Evolutionary conservation across 1,284 basidiomycete genomes (phyloP).

Genomic region (Pascua guehoae): DNA sequence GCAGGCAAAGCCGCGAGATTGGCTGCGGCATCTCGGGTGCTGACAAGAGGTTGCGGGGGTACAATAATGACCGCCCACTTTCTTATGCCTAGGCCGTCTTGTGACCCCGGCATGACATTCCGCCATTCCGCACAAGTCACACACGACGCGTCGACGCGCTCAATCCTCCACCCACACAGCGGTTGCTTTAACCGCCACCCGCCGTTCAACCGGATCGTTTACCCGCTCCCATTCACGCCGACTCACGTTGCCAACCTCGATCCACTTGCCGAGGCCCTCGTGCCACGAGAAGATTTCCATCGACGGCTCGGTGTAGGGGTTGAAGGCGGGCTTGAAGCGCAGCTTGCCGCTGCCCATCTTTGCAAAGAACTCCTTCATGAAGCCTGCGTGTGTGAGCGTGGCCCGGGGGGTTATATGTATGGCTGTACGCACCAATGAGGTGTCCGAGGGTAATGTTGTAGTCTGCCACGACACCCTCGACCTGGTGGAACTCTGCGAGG

Average conservation of each 20-base stretch:
- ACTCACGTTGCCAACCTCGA: slow-evolving; percentile 65
- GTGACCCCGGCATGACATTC: too few relatives aligned
- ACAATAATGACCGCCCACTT: too few relatives aligned
- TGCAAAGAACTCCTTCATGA: slow-evolving; percentile 96
- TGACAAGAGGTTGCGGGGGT: too few relatives aligned
- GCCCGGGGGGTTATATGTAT: background rate
- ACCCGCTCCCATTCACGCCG: too few relatives aligned
- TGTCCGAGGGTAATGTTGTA: slow-evolving; percentile 91
- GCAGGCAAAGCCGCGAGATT: too few relatives aligned
- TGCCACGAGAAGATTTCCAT: slow-evolving; percentile 99
- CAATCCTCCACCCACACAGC: too few relatives aligned
- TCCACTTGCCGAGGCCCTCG: slow-evolving; percentile 89
- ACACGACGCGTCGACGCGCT: too few relatives aligned
- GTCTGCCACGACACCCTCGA: slow-evolving; percentile 98
- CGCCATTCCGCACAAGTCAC: too few relatives aligned
- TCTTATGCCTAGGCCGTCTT: too few relatives aligned
- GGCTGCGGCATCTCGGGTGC: too few relatives aligned
- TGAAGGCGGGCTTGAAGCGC: slow-evolving; percentile 79
- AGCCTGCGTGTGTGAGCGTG: slow-evolving; percentile 58
- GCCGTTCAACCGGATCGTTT: too few relatives aligned
- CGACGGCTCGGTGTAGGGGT: slow-evolving; percentile 95
- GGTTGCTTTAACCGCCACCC: too few relatives aligned
- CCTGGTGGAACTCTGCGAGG: slow-evolving; percentile 98
- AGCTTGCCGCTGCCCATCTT: slow-evolving; percentile 95
- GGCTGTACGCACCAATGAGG: slow-evolving; percentile 69